Evolutionary conservation across 2,329 filamentous ascomycete species (phyloP).

Genomic region (Neopestalotiopsis clavispora): DNA sequence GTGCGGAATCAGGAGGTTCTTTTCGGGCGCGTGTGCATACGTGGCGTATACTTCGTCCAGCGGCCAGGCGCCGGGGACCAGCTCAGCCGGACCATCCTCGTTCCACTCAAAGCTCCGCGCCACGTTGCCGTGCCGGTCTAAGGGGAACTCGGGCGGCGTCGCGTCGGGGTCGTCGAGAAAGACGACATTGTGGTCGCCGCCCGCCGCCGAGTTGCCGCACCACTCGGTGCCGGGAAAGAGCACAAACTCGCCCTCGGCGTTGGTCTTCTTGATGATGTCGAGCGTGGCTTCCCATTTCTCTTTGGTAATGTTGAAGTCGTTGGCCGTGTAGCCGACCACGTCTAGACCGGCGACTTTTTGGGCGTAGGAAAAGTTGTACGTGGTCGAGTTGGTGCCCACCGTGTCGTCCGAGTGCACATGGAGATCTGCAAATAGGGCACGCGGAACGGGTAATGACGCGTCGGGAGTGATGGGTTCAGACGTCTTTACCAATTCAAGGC

Average conservation of each 20-base stretch:
- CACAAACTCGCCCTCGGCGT: constrained; percentile 17
- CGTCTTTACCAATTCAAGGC: neutral
- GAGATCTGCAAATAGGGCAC: constrained; percentile 37
- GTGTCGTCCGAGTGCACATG: constrained; percentile 44
- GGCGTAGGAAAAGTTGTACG: constrained; percentile 43
- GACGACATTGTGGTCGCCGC: constrained; percentile 40
- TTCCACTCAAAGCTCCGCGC: constrained; percentile 43
- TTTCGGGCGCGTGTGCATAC: constrained; percentile 36
- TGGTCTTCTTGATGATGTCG: constrained; percentile 26
- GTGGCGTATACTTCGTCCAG: constrained; percentile 43
- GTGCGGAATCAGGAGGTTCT: constrained; percentile 40
- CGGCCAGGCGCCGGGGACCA: constrained; percentile 39
- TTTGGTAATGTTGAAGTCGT: constrained; percentile 43
- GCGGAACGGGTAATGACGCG: constrained; percentile 27
- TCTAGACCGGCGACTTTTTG: constrained; percentile 40
- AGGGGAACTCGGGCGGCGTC: constrained; percentile 33
- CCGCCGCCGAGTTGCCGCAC: constrained; percentile 38
- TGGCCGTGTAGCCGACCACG: constrained; percentile 42
- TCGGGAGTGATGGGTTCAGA: neutral
- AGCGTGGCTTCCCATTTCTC: constrained; percentile 36
- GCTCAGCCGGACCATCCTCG: constrained; percentile 36
- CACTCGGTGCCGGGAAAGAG: constrained; percentile 21
- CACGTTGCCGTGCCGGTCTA: constrained; percentile 37
- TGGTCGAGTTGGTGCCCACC: constrained; percentile 39
- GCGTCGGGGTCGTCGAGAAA: constrained; percentile 36